phyloP scores from a whole-genome alignment of 306 rosid species.

The Inga oerstediana region DNA sequence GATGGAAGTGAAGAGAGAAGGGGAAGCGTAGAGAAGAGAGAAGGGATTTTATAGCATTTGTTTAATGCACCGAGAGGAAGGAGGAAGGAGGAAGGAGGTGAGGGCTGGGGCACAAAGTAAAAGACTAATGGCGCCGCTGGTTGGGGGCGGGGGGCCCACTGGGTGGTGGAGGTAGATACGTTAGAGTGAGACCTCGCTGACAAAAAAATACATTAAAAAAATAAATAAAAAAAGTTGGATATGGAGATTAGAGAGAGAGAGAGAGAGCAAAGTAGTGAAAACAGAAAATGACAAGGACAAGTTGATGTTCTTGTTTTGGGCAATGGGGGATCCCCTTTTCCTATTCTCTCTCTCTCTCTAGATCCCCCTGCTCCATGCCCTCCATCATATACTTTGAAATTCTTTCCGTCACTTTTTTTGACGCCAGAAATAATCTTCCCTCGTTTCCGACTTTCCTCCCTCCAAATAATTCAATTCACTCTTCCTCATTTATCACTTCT shows the following conservation, averaged over 20 bases:
- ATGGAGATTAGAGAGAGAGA: background rate
- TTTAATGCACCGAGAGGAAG: slow-evolving; percentile 35
- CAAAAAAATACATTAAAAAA: background rate
- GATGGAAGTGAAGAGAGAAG: background rate
- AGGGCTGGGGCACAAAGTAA: slow-evolving; percentile 71
- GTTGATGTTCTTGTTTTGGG: slow-evolving; percentile 53
- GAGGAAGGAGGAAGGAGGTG: slow-evolving; percentile 35
- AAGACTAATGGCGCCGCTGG: slow-evolving; percentile 89
- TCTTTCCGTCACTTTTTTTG: slow-evolving; percentile 39
- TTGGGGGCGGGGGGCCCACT: slow-evolving; percentile 55
- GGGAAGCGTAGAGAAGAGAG: background rate
- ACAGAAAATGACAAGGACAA: slow-evolving; percentile 48
- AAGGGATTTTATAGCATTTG: slow-evolving; percentile 20
- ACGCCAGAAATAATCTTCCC: slow-evolving; percentile 35
- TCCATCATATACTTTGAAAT: slow-evolving; percentile 1
- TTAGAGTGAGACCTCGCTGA: background rate
- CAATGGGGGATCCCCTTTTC: slow-evolving; percentile 48
- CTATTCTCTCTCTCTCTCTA: background rate
- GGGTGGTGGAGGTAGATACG: background rate
- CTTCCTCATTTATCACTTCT: no score
- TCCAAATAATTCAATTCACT: background rate
- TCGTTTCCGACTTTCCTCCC: background rate
- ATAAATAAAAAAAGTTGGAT: background rate
- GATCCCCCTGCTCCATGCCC: background rate
- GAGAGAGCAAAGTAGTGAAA: background rate